Evolutionary conservation across 768 basidiomycete genomes (phyloP), one percentile per base, ranked within the genome.

Genomic region (Psilocybe azurescens): DNA sequence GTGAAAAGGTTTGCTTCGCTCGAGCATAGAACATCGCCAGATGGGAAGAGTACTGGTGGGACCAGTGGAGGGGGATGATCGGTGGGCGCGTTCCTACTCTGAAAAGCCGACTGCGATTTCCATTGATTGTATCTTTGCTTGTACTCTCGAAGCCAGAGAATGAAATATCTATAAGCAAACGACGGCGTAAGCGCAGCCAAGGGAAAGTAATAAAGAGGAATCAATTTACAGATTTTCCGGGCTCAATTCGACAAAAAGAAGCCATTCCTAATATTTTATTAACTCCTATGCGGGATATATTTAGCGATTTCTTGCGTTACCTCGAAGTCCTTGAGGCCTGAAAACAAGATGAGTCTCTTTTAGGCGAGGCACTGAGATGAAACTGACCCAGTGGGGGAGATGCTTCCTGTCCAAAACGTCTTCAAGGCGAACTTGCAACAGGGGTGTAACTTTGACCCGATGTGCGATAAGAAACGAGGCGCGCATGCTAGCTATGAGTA

Each of bases 1-100:
- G 87, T 89, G 64, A 93, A 85, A 94, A 94, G 0, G 91, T 93
- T 69, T 90, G 86, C 66, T 91, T 92, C 9, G 91, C 91, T 39
- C 91, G 87, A 3, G 84, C 78, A 69, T 90, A 94, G 75, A 92
- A 93, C 78, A 89, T 83, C 62, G 89, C 85, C 53, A 93, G 78
- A 44, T 81, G 77, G 4, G 86, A 74, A 0, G 85, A 84, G 53
- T 80, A 78, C 30, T 80, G 83, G 2, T 79, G 68, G 0, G 81
- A 78, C 71, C 74, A 78, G 32, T 74, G 71, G 10, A 73, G 67
- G 9, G 9, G 74, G 74, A 60, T 71, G 73, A 30, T 77, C 73
- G 3, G 72, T 63, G 4, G 65, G 69, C 24, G 69, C 68, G 64
- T 65, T 63, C 33, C 74, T 72, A 63, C 61, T 72, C 63, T 70